These are phyloP conservation scores for Ceratocystis cubensis DNA, from an alignment of 2,329 filamentous ascomycete species.

Conservation along the genomic window DNA sequence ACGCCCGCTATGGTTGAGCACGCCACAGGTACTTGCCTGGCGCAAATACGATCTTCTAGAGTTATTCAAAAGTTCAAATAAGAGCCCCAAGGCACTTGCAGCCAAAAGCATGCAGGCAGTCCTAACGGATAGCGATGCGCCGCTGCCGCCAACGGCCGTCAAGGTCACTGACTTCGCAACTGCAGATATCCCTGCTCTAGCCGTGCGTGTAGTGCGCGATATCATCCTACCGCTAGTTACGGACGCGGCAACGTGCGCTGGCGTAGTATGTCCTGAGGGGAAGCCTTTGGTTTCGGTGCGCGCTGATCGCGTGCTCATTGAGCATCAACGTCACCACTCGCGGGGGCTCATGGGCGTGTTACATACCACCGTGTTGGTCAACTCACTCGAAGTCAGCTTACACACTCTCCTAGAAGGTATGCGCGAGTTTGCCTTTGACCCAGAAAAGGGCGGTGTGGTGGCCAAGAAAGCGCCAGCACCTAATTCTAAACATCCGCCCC, in stretches of 20 bases:
- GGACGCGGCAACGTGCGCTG: neutral
- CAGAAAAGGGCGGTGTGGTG: too few species aligned
- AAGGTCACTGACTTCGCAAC: constrained; percentile 9
- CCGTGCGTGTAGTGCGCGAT: constrained; percentile 9
- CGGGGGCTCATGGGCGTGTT: neutral
- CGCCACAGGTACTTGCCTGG: constrained; percentile 12
- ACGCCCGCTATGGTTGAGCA: constrained; percentile 12
- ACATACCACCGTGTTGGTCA: constrained; percentile 15
- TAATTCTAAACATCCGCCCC: neutral
- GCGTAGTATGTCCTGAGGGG: neutral
- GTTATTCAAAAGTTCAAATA: neutral
- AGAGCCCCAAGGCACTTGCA: neutral
- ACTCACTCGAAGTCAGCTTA: constrained; percentile 14
- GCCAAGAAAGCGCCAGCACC: neutral
- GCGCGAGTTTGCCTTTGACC: neutral
- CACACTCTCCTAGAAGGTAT: constrained; percentile 8
- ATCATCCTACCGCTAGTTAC: constrained; percentile 14
- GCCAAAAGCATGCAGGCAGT: neutral
- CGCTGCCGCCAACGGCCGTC: neutral
- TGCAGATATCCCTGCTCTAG: constrained; percentile 13
- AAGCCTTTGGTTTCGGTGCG: neutral
- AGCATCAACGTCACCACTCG: constrained; percentile 17
- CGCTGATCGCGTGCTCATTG: constrained; percentile 9
- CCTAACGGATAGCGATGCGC: neutral
- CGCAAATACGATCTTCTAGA: constrained; percentile 13